Evolutionary conservation across 345 rosid genomes (phyloP), one percentile per base, ranked within the genome.

Genomic region (Citrus unshiu): DNA sequence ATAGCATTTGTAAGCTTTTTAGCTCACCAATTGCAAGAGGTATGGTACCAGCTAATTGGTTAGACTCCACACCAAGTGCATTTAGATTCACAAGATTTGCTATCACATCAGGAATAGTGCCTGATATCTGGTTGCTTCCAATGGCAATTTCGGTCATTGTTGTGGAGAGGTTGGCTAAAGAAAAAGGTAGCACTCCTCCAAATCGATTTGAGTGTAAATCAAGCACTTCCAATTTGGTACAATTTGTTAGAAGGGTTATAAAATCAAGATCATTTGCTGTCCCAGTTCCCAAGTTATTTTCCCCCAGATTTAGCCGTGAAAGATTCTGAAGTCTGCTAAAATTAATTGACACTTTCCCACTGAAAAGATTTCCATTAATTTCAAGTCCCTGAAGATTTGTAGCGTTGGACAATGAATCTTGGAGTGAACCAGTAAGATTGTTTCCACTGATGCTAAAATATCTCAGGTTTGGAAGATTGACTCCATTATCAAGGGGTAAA

Each of bases 371-470:
- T 0, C 0, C 0, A 0, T 7, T 0, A 7, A 76, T 1, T 21
- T 3, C 2, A 40, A 79, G 46, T 1, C 0, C 0, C 8, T 0
- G 0, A 10, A 87, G 77, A 13, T 83, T 70, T 1, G 84, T 65
- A 9, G 75, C 74, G 58, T 84, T 86, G 51, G 83, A 70, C 16
- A 84, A 4, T 8, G 89, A 81, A 3, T 2, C 12, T 9, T 82
- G 81, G 34, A 86, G 37, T 9, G 46, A 12, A 7, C 87, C 87
- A 18, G 12, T 39, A 16, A 84, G 46, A 5, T 68, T 6, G 35
- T 86, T 81, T 2, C 18, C 16, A 14, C 16, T 14, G 4, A 46
- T 46, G 14, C 3, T 14, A 46, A 46, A 14, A 10, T 13, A 10
- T 7, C 54, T 46, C 54, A 46, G 19, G 54, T 10, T 46, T 46